Evolutionary conservation across 805 yeast genomes (phyloP).

Genomic region (Teunomyces barrocoloradensis): DNA sequence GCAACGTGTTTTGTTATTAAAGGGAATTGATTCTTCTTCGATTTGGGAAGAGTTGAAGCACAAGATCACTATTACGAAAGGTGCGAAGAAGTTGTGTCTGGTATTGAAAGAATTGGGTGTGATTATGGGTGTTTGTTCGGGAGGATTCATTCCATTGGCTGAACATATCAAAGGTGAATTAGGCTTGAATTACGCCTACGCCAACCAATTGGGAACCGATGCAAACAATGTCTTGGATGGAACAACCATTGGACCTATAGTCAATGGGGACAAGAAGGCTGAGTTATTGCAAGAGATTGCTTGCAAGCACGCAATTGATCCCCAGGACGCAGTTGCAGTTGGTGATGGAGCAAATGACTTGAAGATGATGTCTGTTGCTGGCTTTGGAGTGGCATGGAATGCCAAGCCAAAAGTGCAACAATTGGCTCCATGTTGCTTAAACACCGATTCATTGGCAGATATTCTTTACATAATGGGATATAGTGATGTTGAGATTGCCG

Average conservation of each 20-base stretch:
- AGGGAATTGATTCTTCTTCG: conserved; percentile 70
- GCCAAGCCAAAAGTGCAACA: conserved; percentile 92
- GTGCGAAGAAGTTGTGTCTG: conserved; percentile 69
- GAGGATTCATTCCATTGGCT: conserved; percentile 93
- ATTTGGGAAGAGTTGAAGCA: conserved; percentile 78
- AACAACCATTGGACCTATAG: conserved; percentile 71
- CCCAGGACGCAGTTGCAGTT: conserved; percentile 66
- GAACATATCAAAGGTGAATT: conserved; percentile 63
- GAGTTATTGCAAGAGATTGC: conserved; percentile 64
- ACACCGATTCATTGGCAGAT: conserved; percentile 70
- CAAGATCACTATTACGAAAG: conserved; percentile 75
- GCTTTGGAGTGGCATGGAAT: conserved; percentile 95
- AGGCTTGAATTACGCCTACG: conserved; percentile 83
- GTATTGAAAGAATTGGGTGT: conserved; percentile 62
- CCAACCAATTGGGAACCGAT: conserved; percentile 58
- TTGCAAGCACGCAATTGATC: conserved; percentile 48
- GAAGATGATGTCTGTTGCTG: conserved; percentile 87
- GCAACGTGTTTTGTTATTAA: conserved; percentile 72
- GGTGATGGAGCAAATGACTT: conserved; percentile 98
- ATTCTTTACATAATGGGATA: conserved; percentile 80
- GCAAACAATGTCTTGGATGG: conserved; percentile 65
- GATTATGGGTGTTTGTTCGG: conserved; percentile 83
- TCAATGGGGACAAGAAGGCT: conserved; percentile 84
- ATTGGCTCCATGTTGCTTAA: conserved; percentile 78
- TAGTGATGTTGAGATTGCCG: conserved; percentile 50